phyloP scores from a whole-genome alignment of 768 basidiomycete species.

The Nidularia pulvinata region DNA sequence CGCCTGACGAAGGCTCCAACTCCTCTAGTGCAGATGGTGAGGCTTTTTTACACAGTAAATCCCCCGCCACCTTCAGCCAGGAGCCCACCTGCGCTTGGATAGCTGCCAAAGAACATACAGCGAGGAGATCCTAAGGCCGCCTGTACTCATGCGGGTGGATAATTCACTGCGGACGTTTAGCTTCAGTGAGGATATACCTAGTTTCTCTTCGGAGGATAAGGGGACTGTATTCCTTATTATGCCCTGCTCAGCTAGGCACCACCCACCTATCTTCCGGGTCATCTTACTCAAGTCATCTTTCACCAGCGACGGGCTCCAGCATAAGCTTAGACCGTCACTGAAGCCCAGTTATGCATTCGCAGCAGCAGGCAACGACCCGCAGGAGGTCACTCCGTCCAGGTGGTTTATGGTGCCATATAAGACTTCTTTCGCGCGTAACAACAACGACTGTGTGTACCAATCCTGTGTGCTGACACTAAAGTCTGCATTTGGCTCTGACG shows the following conservation, averaged over 20 bases:
- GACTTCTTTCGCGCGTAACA: not conserved
- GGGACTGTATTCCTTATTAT: too few species aligned
- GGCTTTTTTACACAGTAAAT: not conserved
- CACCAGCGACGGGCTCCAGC: not conserved
- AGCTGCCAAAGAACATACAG: constrained; percentile 10
- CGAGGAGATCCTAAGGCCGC: not conserved
- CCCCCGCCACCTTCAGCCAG: not conserved
- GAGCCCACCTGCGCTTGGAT: not conserved
- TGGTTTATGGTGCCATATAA: not conserved
- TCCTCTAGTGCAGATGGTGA: not conserved
- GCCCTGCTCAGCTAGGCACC: constrained; percentile 4
- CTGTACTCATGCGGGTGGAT: not conserved
- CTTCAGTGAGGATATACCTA: not conserved
- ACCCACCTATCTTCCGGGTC: too few species aligned
- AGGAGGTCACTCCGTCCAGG: not conserved
- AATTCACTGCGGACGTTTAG: not conserved
- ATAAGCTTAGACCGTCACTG: not conserved
- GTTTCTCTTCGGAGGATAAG: not conserved
- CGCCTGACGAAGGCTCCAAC: not conserved
- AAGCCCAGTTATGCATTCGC: too few species aligned
- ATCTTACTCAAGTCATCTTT: not conserved
- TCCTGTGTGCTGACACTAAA: not conserved
- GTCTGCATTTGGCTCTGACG: not conserved
- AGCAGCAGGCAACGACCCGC: too few species aligned
- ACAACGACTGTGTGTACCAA: not conserved